A percentile compares a stretch with the other conserved stretches of the same genome.
phyloP scores from a whole-genome alignment of 345 rosid species.

The Salix suchowensis region DNA sequence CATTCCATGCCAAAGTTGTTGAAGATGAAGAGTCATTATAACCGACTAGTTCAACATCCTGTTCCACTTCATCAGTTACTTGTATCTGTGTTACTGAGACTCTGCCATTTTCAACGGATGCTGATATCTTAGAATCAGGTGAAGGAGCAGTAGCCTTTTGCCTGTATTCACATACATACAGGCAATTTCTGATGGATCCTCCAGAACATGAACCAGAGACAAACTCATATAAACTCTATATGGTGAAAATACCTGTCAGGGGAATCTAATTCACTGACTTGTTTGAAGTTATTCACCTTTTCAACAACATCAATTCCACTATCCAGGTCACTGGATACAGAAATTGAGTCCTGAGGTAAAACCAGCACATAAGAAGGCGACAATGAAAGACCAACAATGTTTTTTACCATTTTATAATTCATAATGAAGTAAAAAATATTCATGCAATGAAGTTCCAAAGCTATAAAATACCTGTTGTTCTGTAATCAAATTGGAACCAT shows the following conservation, averaged over 20 bases:
- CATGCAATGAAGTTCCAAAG: not conserved
- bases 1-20: conserved; percentile 44
- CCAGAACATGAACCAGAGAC: conserved; percentile 11
- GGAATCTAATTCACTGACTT: conserved; percentile 31
- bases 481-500: conserved; percentile 21
- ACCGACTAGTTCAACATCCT: conserved; percentile 24
- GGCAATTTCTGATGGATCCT: conserved; percentile 11
- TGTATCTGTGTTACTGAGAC: conserved; percentile 23
- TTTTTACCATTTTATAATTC: not conserved
- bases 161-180: conserved; percentile 41
- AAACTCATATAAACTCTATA: conserved; percentile 6
- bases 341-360: conserved; percentile 46
- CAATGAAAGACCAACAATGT: not conserved
- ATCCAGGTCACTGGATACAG: conserved; percentile 50
- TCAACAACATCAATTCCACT: conserved; percentile 51
- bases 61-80: conserved; percentile 31
- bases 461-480: conserved; percentile 52
- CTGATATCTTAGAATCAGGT: conserved; percentile 32
- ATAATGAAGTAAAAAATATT: no score
- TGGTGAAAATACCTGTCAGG: conserved; percentile 43
- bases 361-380: not conserved
- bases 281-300: conserved; percentile 33
- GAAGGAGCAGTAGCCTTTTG: conserved; percentile 32
- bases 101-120: conserved; percentile 36
- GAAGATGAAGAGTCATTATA: conserved; percentile 35